Percentiles rank a stretch among this genome's conserved stretches.
Evolutionary conservation across 2,329 filamentous ascomycete species (phyloP).

Genomic region (Elsinoe arachidis): DNA sequence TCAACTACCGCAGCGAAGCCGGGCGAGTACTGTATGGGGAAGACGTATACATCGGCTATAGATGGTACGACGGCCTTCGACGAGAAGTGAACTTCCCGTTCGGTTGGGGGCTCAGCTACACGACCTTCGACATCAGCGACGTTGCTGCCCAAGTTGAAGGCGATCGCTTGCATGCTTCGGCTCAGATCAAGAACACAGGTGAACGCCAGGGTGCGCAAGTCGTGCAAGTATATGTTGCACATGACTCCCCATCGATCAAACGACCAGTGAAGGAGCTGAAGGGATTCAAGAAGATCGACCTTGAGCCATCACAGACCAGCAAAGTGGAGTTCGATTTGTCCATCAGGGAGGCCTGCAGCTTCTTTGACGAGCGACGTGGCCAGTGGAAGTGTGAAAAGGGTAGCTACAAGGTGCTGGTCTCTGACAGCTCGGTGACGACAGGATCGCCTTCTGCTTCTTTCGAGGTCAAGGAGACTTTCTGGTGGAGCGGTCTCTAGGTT

Average conservation of each 20-base stretch:
- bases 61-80: slow-evolving; percentile 51
- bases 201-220: slow-evolving; percentile 40
- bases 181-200: slow-evolving; percentile 44
- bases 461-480: too few relatives aligned
- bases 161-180: background rate
- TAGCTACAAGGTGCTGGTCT: too few relatives aligned
- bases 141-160: background rate
- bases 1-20: slow-evolving; percentile 63
- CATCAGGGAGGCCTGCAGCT: slow-evolving; percentile 34
- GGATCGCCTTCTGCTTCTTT: too few relatives aligned
- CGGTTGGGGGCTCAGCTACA: slow-evolving; percentile 32
- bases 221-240: slow-evolving; percentile 47
- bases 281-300: slow-evolving; percentile 34
- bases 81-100: slow-evolving; percentile 27
- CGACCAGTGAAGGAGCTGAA: slow-evolving; percentile 38
- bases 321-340: slow-evolving; percentile 29
- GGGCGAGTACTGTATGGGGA: slow-evolving; percentile 62
- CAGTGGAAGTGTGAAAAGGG: slow-evolving; percentile 13
- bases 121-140: slow-evolving; percentile 24
- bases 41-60: slow-evolving; percentile 68
- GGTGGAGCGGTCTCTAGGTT: too few relatives aligned
- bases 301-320: slow-evolving; percentile 22
- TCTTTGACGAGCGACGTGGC: slow-evolving; percentile 34
- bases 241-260: slow-evolving; percentile 29
- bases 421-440: too few relatives aligned